Base-by-base conservation (phyloP, 2,329 filamentous ascomycete species). In the Purpureocillium lavendulum region DNA sequence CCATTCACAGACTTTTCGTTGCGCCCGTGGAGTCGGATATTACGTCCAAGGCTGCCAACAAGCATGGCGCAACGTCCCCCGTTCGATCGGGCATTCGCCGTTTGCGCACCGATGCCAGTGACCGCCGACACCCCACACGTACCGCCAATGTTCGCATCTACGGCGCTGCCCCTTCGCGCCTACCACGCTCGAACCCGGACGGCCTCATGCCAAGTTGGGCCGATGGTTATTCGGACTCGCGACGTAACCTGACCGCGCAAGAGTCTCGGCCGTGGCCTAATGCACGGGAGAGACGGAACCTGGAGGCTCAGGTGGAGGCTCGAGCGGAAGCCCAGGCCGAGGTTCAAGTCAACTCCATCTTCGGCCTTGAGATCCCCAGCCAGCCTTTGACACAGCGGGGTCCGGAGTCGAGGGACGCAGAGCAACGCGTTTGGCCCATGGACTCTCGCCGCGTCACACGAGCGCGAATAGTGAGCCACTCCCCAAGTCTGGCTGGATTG, bases 21-120 rank as follows among this genome's bases (percentile, higher is more conserved):
- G 64, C 67, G 30, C 66, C 65, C 28, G 60, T 67, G 46, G 63
- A 69, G 47, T 67, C 67, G 35, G 65, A 69, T 44, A 40, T 67
- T 33, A 49, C 57, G 12, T 48, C 54, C 35, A 67, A 66, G 45
- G 39, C 58, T 28, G 45, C 57, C 18, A 48, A 50, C 30, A 67
- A 60, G 42, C 43, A 31, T 37, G 37, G 47, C 32, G 40, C 48
- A 14, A 45, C 54, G 6, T 59, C 59, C 17, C 54, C 56, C 30
- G 48, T 56, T 33, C 65, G 65, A 36, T 62, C 66, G 10, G 51
- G 59, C n/a, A 68, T 69, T 30, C 60, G 66, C 36, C 65, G 64
- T 40, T 38, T 48, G 16, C 63, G 60, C 12, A 38, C 47, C 15
- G 56, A 57, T 21, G 44, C 59, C 18, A 51, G 55, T 17, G 61